Evolutionary conservation across 2,329 filamentous ascomycete genomes (phyloP).

Genomic region (Sclerotinia minor): DNA sequence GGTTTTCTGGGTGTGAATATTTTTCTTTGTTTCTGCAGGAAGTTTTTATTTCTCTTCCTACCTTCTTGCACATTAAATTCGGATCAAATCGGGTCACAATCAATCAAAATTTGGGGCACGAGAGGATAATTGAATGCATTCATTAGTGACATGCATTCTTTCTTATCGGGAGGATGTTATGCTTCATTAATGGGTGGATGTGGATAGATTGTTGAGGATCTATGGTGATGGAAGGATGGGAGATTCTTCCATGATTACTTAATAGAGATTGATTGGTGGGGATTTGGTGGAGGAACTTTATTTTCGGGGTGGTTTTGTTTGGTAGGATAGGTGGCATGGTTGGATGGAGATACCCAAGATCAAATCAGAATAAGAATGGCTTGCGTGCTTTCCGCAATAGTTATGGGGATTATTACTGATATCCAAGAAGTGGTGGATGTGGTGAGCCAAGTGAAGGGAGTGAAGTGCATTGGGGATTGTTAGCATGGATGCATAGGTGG

Average conservation of each 20-base stretch:
- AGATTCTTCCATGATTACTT: conserved; percentile 5
- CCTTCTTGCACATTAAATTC: conserved; percentile 25
- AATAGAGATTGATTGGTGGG: conserved; percentile 18
- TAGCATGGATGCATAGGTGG: conserved; percentile 2
- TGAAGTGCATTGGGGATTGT: not conserved
- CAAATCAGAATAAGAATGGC: conserved; percentile 23
- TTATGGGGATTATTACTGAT: conserved; percentile 7
- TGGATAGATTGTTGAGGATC: conserved; percentile 12
- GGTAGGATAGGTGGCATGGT: conserved; percentile 18
- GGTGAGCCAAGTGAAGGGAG: not conserved
- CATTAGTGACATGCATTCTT: conserved; percentile 15
- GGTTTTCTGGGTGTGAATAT: conserved; percentile 8
- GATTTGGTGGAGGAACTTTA: conserved; percentile 11
- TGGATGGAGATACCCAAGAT: conserved; percentile 27
- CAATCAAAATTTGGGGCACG: conserved; percentile 17
- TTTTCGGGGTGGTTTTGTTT: conserved; percentile 22
- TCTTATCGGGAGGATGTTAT: not conserved
- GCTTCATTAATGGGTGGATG: conserved; percentile 12
- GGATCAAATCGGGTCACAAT: conserved; percentile 22
- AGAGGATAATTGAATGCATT: conserved; percentile 18
- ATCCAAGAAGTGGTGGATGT: conserved; percentile 13
- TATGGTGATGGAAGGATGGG: conserved; percentile 9
- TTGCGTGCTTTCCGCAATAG: conserved; percentile 5
- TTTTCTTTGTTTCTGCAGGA: conserved; percentile 25
- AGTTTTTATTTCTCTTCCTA: conserved; percentile 24